Evolutionary conservation across 768 basidiomycete species (phyloP), one percentile per base, ranked within the genome.

Genomic region (Solioccasus polychromus): DNA sequence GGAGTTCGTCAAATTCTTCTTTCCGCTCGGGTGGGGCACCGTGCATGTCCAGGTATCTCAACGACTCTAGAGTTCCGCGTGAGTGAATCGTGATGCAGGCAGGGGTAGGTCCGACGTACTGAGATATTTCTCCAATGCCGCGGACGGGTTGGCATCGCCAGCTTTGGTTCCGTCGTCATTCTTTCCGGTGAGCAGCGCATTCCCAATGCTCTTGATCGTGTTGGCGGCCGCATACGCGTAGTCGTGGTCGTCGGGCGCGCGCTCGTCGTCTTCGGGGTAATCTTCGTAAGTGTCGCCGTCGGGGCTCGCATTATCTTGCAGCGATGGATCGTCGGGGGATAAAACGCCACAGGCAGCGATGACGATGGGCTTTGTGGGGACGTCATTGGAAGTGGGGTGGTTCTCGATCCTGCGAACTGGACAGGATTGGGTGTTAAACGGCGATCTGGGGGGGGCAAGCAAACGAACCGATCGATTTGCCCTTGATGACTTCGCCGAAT

Each of bases 1-100:
- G 82, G 5, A 94, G 78, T 19, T 80, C 74, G 35, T 80, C 70
- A 62, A 76, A 91, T 0, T 79, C 75, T 31, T 78, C 74, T 48
- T 79, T 76, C 26, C 87, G 66, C 47, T 81, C 81, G 8, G 73
- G 67, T 1, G 82, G 69, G 3, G 79, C 69, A 39, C 80, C 80
- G 65, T 95, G 88, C 12, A 82, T 71, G 65, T 97, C 93, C 20
- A 97, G 78, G 70, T 98, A 98, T 42, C 93, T 82, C 42, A 96
- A 69, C 0, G 91, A 86, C 70, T 95, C 91, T 92, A 60, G 19
- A 29, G 1, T 5, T 17, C 36, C 15, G 44, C 12, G 39, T 53
- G 8, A 55, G 47, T 7, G 3, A 30, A 41, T 24, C 29, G 20
- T 1, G 15, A 14, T n/a, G 11, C 18, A 3, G 17, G 19, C 35